Evolutionary conservation across 768 basidiomycete species (phyloP), one percentile per base, ranked within the genome.

Genomic region (Strobilomyces echinocephalus): DNA sequence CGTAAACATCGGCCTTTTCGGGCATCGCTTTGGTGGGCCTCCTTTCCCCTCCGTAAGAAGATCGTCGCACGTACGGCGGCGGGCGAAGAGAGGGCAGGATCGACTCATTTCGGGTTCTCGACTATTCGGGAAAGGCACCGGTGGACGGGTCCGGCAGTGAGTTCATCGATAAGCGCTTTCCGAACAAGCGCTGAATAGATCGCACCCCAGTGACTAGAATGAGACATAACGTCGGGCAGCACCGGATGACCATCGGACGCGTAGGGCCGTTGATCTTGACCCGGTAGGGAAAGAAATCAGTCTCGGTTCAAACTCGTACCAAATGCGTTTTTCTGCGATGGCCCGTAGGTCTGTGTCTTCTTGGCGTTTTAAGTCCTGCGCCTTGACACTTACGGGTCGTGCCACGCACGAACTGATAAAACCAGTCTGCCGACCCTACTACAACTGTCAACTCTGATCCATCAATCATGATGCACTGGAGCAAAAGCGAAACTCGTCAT

Each of bases 301-400:
- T 34, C 45, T 33, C 45, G 45, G 36, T 33, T 48, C 40, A 16
- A 18, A 20, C n/a, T 36, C n/a, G 44, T 40, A 34, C 24, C 21
- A 15, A 35, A 46, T 36, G 28, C 35, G 18, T 12, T 43, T 35
- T 33, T 31, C 28, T 42, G 34, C 18, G 39, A 40, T 21, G 1
- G 14, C 11, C 26, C 39, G 7, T 28, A 42, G 40, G 38, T 46
- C n/a, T 18, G 53, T 24, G 24, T 18, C 24, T 15, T 4, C 58
- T 44, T 53, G 61, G 54, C 51, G 53, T 64, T 63, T 63, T 53
- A 61, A 21, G 16, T 30, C 36, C 24, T 30, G 18, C 15, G 30
- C 9, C 30, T 30, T 9, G 48, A 41, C 4, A 4, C 24, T 24
- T 31, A 41, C 31, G 39, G 6, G 51, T 9, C 43, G 39, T 36